These are phyloP conservation scores for Suhomyces pyralidae DNA, from an alignment of 805 yeast genomes.

Conservation along the genomic window DNA sequence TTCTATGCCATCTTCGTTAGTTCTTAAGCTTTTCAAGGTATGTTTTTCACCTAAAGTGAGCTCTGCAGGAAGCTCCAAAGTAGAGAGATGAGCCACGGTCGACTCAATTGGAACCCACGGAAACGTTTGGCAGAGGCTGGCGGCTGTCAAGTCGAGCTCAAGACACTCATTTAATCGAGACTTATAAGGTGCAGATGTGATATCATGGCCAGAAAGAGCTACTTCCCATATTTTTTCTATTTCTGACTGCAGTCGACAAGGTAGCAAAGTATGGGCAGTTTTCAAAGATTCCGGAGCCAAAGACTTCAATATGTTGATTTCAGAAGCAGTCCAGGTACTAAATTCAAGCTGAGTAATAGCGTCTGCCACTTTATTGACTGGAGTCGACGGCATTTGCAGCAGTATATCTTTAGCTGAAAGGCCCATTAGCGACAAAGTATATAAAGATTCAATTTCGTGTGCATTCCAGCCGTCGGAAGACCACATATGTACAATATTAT, in stretches of 20 bases:
- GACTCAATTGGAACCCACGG: background rate
- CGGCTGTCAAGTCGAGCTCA: conserved; percentile 3
- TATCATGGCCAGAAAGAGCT: background rate
- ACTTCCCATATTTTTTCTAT: background rate
- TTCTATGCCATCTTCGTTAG: conserved; percentile 11
- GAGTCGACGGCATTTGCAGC: background rate
- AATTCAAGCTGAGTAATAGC: background rate
- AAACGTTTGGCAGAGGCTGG: background rate
- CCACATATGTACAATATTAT: background rate
- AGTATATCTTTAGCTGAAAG: background rate
- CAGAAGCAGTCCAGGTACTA: conserved; percentile 4
- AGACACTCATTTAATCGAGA: background rate
- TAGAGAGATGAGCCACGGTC: conserved; percentile 6
- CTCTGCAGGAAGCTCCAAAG: conserved; percentile 1
- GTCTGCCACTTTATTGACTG: background rate
- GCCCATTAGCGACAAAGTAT: background rate
- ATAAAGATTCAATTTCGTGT: background rate
- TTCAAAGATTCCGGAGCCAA: background rate
- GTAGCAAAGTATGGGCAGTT: background rate
- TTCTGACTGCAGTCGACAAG: background rate
- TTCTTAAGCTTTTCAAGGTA: conserved; percentile 15
- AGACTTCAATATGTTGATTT: conserved; percentile 1
- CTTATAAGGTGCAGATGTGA: background rate
- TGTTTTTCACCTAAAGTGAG: conserved; percentile 27
- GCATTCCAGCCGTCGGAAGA: background rate